Base-by-base conservation (phyloP, 2,329 filamentous ascomycete genomes). In the Cladorrhinum sp. region DNA sequence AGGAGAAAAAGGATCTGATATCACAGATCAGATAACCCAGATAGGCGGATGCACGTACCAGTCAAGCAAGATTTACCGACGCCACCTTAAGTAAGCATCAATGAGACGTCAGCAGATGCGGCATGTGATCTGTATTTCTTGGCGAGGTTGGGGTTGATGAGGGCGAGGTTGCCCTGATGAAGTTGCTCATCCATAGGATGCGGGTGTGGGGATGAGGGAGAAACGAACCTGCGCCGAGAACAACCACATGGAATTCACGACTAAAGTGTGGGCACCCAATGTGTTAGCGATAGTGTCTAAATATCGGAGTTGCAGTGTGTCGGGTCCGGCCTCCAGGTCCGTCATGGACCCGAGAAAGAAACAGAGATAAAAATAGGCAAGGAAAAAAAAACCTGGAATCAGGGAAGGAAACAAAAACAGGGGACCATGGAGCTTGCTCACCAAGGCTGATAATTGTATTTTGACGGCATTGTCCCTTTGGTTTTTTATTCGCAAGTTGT, bases 61-160 rank as follows among this genome's bases (percentile, higher is more conserved):
- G 92, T 96, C 69, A 96, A 80, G 81, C 92, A 96, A 75, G 91
- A 96, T 78, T 96, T 96, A 64, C 92, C 92, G 72, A 96, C 92
- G 74, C 92, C 92, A 77, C 92, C 90, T 92, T 74, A 59, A 68
- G 60, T 58, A 60, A 62, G 58, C 59, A 60, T 60, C 45, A 59
- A 55, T 45, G 16, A 41, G 50, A 69, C 57, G 70, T 76, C 69
- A 76, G 72, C 66, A 66, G 64, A 57, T 65, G 58, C 49, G 48
- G 56, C 67, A 66, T 67, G 67, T 67, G 65, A 66, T 60, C n/a
- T n/a, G n/a, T n/a, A n/a, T n/a, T n/a, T n/a, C n/a, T n/a, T n/a
- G n/a, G n/a, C n/a, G n/a, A n/a, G n/a, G n/a, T n/a, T n/a, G n/a
- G n/a, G n/a, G 57, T 8, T 51, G 55, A 57, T 53, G 22, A 57